Base-by-base conservation (phyloP, 805 yeast species). In the Teunomyces kruisii region DNA sequence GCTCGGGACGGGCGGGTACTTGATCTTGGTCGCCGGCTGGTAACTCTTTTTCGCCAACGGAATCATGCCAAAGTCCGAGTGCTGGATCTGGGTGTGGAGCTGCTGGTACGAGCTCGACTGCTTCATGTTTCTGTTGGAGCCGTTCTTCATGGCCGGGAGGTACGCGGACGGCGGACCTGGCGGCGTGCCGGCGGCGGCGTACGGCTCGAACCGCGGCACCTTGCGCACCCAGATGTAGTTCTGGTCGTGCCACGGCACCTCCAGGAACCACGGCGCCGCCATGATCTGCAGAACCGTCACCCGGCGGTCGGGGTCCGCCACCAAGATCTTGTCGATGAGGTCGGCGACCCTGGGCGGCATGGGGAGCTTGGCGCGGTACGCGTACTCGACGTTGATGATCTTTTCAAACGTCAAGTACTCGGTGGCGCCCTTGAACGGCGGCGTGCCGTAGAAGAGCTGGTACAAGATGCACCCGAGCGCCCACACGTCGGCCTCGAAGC, bases 401-500 rank as follows among this genome's bases (percentile, higher is more conserved):
- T 87, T 86, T 59, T 90, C 96, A 67, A 90, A 90, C 0, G 96
- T 90, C 46, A 83, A 78, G 60, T 87, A 83, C 65, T 90, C 97
- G 15, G 89, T 88, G 15, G 77, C 68, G 0, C 96, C 97, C 62
- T 90, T 86, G 63, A 90, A 90, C 0, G 97, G 97, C 2, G 97
- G 97, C 17, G 71, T 67, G 0, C 97, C 97, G 37, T 85, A 82
- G 42, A 88, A 76, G 58, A 91, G 76, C 64, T 90, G 97, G 62
- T 76, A 90, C 32, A 91, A 65, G 30, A 90, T 86, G 64, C 97
- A 90, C 1, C 96, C 97, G 45, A 89, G 64, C 1, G 97, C 96
- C 97, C 97, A 90, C n/a, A 88, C 66, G 62, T 90, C 97, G 27
- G 92, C 77, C 50, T 84, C 85, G 58, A 81, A 86, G 14, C 96